Evolutionary conservation across 1,284 basidiomycete genomes (phyloP), one percentile per base, ranked within the genome.

Genomic region (Boletellus deceptivus): DNA sequence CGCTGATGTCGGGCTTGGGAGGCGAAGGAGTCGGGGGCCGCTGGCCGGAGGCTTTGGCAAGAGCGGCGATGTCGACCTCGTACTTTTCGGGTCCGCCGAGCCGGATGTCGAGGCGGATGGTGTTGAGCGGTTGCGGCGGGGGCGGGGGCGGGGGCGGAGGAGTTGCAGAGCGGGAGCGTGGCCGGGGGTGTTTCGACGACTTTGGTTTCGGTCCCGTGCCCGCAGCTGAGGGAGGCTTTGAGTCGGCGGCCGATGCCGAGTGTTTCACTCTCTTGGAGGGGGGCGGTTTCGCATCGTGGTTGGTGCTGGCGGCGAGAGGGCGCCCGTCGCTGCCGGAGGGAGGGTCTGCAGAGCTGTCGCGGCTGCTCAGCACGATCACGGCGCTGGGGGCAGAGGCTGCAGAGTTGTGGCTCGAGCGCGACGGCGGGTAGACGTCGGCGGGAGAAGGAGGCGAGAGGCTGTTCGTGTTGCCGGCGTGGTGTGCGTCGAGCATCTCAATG

Each of bases 81-180:
- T 89, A 86, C 55, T 84, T 83, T 11, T 82, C 76, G 1, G 84
- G 83, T 0, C 86, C 84, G n/a, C 84, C 81, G 10, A 91, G 78
- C 11, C 54, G 64, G 60, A 91, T 86, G 2, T 83, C 73, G 33
- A 92, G 77, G 0, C 89, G 77, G 45, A 89, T 76, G 0, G 87
- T 90, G 52, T 77, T 71, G n/a, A 84, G 65, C 0, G 79, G 66
- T 6, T 79, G 83, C 2, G 75, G 76, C 13, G 75, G 76, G 3
- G 75, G 77, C 0, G 48, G 60, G 1, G 77, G 71, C 0, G 74
- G 73, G 0, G 72, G 72, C 0, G 81, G 82, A 1, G 82, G 79
- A 13, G 66, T 63, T 13, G 82, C 80, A 2, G 84, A 79, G 5
- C 74, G 82, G 0, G 84, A 83, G 27, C 80, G 80, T 6, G 82